A percentile compares a stretch with the other conserved stretches of the same genome.
phyloP scores from a whole-genome alignment of 169 alveolate genomes.

The Cryptosporidium viatorum region DNA sequence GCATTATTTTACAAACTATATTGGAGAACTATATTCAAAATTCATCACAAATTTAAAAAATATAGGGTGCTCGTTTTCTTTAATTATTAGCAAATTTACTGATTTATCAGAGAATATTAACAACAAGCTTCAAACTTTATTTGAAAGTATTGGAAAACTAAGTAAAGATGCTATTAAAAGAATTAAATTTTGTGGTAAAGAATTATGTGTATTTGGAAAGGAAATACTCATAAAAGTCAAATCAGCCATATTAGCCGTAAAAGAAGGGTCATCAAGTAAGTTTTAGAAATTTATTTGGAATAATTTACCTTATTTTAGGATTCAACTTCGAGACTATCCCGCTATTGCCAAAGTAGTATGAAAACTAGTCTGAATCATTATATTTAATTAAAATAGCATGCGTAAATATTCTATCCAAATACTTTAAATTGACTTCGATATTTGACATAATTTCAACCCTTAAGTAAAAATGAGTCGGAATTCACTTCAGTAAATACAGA shows the following conservation, averaged over 20 bases:
- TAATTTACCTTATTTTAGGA: constrained; percentile 15
- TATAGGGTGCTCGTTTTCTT: neutral
- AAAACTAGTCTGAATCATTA: constrained; percentile 17
- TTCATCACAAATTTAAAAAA: neutral
- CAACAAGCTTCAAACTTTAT: neutral
- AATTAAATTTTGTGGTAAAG: neutral
- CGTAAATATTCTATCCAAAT: neutral
- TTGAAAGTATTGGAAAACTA: neutral
- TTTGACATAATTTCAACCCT: neutral
- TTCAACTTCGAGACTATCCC: constrained; percentile 55
- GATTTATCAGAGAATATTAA: neutral
- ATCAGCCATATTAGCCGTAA: neutral
- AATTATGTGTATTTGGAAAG: neutral
- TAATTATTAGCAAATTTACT: neutral
- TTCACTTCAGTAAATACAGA: neutral
- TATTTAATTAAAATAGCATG: neutral
- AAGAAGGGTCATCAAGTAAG: constrained; percentile 11
- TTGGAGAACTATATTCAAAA: neutral
- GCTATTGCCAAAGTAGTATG: constrained; percentile 43
- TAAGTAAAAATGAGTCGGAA: constrained; percentile 1
- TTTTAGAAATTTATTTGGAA: neutral
- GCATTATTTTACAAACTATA: neutral
- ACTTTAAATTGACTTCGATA: neutral
- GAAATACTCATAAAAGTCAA: neutral
- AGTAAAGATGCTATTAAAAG: neutral